phyloP scores from a whole-genome alignment of 163 green algal species.

The Chlorella variabilis region DNA sequence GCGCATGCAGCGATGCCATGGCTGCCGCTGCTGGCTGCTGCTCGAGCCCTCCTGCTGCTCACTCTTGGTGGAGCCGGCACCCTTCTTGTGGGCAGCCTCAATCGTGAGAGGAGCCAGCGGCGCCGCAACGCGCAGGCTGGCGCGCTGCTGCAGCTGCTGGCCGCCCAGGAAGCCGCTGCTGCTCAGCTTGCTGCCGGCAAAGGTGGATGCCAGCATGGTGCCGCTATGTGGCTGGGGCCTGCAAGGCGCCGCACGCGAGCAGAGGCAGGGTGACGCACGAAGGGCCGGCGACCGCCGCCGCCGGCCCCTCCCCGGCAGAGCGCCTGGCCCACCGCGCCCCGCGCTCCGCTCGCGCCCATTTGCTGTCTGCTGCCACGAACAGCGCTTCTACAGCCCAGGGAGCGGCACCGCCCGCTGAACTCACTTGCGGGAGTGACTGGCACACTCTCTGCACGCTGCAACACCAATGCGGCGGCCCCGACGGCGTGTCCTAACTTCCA shows the following conservation, averaged over 20 bases:
- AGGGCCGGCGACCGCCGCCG: not conserved
- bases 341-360: not conserved
- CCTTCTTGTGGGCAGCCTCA: conserved; percentile 83
- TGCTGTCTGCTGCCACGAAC: not conserved
- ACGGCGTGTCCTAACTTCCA: too few relatives aligned
- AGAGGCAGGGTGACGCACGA: not conserved
- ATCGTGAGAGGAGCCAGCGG: conserved; percentile 23
- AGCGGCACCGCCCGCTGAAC: too few relatives aligned
- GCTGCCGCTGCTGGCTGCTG: not conserved
- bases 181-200: conserved; percentile 32
- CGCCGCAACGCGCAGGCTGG: not conserved
- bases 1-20: too few relatives aligned
- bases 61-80: conserved; percentile 91
- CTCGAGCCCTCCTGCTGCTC: not conserved
- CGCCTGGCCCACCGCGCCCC: not conserved
- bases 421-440: too few relatives aligned
- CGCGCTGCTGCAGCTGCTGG: conserved; percentile 26
- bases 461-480: too few relatives aligned
- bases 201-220: conserved; percentile 41
- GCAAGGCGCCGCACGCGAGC: not conserved
- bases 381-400: not conserved
- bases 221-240: not conserved
- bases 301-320: not conserved
- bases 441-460: too few relatives aligned
- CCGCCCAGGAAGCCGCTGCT: conserved; percentile 31